Evolutionary conservation across 106 monocot species (phyloP).

Genomic region (Posidonia australis): DNA sequence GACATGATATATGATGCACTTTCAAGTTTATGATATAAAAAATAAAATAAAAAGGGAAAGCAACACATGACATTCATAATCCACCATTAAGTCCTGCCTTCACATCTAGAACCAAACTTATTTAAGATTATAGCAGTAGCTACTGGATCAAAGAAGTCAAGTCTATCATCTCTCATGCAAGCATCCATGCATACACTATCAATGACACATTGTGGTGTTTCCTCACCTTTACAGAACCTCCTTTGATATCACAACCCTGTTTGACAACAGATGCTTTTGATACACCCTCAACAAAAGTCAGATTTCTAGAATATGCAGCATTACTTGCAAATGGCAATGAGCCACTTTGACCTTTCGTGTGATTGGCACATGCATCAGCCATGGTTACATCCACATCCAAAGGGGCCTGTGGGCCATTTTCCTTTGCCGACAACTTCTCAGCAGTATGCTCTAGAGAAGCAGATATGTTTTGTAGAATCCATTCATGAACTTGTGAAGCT

Average conservation of each 20-base stretch:
- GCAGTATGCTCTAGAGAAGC: constrained; percentile 52
- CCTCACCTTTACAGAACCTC: constrained; percentile 71
- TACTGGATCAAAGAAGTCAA: too few species aligned
- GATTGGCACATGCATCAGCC: constrained; percentile 44
- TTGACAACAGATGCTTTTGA: constrained; percentile 83
- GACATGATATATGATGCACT: too few species aligned
- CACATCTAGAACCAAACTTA: too few species aligned
- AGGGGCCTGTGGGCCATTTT: constrained; percentile 26
- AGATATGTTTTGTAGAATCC: constrained; percentile 58
- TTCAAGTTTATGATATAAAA: too few species aligned
- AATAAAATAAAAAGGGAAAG: too few species aligned
- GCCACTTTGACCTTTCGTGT: constrained; percentile 26
- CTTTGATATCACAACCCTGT: constrained; percentile 52
- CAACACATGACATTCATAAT: too few species aligned
- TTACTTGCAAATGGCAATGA: constrained; percentile 9
- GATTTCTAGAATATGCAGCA: constrained; percentile 34
- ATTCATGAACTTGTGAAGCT: constrained; percentile 64
- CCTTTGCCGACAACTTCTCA: constrained; percentile 55
- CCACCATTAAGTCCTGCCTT: too few species aligned
- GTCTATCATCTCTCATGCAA: neutral
- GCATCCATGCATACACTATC: neutral
- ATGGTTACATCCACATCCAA: constrained; percentile 67
- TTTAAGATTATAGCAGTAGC: too few species aligned
- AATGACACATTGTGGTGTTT: neutral
- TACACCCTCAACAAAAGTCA: constrained; percentile 84